These are phyloP conservation scores for Ophiocordyceps camponoti-rufipedis DNA, from an alignment of 2,329 filamentous ascomycete species.

Conservation along the genomic window DNA sequence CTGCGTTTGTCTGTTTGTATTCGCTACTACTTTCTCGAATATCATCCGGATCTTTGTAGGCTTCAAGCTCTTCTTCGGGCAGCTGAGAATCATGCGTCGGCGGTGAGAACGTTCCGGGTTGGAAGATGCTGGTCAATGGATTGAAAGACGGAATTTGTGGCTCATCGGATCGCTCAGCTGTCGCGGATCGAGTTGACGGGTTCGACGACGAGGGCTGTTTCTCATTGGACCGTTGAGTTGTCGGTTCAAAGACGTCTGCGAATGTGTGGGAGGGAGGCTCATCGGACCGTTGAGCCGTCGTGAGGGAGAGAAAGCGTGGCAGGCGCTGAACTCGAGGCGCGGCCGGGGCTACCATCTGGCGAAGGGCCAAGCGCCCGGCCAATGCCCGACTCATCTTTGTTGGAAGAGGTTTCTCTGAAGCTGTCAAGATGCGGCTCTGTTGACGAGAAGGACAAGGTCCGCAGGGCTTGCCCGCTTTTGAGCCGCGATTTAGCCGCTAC, in stretches of 20 bases:
- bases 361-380: slow-evolving; percentile 19
- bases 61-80: no score
- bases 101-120: not conserved
- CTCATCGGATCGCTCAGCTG: slow-evolving; percentile 9
- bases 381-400: not conserved
- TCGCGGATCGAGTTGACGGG: slow-evolving; percentile 7
- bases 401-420: not conserved
- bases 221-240: no score
- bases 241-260: no score
- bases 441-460: no score
- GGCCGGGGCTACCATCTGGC: not conserved
- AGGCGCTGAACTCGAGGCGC: slow-evolving; percentile 5
- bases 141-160: not conserved
- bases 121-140: not conserved
- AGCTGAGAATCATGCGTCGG: no score
- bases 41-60: no score
- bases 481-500: slow-evolving; percentile 16
- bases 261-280: not conserved
- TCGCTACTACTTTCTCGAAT: no score
- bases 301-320: slow-evolving; percentile 21
- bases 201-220: no score
- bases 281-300: slow-evolving; percentile 11
- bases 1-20: no score
- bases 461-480: not conserved
- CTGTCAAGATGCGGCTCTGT: not conserved